Conservation (phyloP, 345 rosid species). For the Arabis alpina region DNA sequence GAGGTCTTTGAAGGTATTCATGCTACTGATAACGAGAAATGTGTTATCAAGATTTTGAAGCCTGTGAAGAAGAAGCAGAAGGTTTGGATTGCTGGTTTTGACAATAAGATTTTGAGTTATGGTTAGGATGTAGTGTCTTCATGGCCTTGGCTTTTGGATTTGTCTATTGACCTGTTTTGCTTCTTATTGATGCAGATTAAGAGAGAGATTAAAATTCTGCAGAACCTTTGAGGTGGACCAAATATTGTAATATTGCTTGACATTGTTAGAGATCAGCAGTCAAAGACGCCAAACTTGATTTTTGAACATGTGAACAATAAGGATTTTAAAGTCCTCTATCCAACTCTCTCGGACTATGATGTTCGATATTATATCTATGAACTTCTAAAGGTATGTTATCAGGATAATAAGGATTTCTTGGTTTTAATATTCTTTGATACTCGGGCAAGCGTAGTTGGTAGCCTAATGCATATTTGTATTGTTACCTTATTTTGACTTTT, state of each 20-base stretch:
- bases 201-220: conserved; percentile 96
- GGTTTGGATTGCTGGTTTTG: conserved; percentile 47
- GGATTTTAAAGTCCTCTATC: conserved; percentile 94
- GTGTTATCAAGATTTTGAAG: conserved; percentile 92
- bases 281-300: conserved; percentile 89
- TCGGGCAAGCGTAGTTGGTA: neutral
- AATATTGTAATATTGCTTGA: conserved; percentile 90
- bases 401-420: neutral
- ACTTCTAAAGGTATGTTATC: conserved; percentile 72
- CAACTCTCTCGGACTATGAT: conserved; percentile 84
- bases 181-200: conserved; percentile 65
- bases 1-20: conserved; percentile 96
- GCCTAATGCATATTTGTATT: neutral
- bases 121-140: neutral
- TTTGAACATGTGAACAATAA: conserved; percentile 94
- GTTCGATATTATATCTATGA: conserved; percentile 86
- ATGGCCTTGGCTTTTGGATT: neutral
- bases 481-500: neutral
- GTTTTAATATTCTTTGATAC: neutral
- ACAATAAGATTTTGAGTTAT: neutral
- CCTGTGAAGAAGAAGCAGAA: conserved; percentile 99
- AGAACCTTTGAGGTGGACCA: conserved; percentile 98
- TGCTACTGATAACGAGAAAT: conserved; percentile 77
- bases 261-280: conserved; percentile 97
- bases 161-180: neutral